phyloP scores from a whole-genome alignment of 306 rosid genomes.

The Lablab purpureus region DNA sequence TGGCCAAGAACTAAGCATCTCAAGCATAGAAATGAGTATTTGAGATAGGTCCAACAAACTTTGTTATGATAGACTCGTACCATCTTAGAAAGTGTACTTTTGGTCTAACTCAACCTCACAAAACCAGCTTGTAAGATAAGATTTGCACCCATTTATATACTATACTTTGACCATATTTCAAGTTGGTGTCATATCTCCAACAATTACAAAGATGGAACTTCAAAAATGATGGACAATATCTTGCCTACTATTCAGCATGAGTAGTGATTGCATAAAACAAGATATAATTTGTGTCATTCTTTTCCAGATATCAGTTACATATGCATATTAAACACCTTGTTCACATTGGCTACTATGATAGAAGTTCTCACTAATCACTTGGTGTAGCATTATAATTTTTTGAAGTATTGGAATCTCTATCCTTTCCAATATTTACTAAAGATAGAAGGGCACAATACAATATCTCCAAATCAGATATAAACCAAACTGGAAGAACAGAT shows the following conservation, averaged over 20 bases:
- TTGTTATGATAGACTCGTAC: no score
- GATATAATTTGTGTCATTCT: conserved; percentile 1
- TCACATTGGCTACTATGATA: not conserved
- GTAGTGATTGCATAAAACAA: conserved; percentile 8
- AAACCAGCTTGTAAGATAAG: no score
- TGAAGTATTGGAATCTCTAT: not conserved
- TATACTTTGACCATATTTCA: no score
- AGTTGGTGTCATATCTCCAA: no score
- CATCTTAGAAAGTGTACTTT: no score
- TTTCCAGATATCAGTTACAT: not conserved
- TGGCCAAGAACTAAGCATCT: no score
- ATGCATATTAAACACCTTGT: not conserved
- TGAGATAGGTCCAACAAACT: no score
- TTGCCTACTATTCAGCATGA: not conserved
- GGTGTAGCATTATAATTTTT: conserved; percentile 1
- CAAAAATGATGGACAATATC: not conserved
- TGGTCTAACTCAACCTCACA: no score
- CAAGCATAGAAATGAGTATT: no score
- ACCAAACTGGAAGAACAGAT: conserved; percentile 4
- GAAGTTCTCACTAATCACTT: not conserved
- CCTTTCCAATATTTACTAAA: conserved; percentile 25
- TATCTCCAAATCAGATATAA: conserved; percentile 22
- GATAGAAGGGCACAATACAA: conserved; percentile 8
- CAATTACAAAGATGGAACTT: not conserved
- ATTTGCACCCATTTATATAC: no score